Evolutionary conservation across 2,329 filamentous ascomycete genomes (phyloP).

Genomic region (Neurospora sp.): DNA sequence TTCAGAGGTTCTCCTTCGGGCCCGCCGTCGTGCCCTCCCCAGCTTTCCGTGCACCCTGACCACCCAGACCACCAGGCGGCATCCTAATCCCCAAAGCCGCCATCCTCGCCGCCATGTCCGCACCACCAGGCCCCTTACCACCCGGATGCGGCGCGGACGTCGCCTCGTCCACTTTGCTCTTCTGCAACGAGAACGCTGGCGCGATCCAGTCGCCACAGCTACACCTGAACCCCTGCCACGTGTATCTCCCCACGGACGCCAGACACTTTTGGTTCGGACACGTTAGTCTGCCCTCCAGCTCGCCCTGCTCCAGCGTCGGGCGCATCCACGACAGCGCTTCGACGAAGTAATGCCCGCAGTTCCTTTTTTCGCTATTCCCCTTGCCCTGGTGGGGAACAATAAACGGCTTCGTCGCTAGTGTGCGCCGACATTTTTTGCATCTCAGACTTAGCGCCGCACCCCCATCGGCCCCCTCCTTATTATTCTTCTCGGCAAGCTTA

Average conservation of each 20-base stretch:
- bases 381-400: slow-evolving; percentile 49
- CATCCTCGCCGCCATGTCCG: slow-evolving; percentile 15
- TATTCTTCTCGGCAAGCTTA: not conserved
- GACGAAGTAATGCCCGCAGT: slow-evolving; percentile 79
- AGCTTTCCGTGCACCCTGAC: not conserved
- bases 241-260: slow-evolving; percentile 81
- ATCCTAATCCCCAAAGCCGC: slow-evolving; percentile 40
- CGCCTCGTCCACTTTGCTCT: slow-evolving; percentile 69
- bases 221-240: slow-evolving; percentile 92
- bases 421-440: slow-evolving; percentile 83
- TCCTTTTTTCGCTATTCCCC: slow-evolving; percentile 10
- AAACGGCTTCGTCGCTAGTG: slow-evolving; percentile 47
- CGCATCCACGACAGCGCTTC: slow-evolving; percentile 96
- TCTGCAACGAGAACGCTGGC: slow-evolving; percentile 79
- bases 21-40: not conserved
- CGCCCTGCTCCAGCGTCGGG: slow-evolving; percentile 65
- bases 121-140: slow-evolving; percentile 2
- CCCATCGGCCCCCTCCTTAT: slow-evolving; percentile 8
- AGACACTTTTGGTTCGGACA: slow-evolving; percentile 74
- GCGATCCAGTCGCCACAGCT: slow-evolving; percentile 86
- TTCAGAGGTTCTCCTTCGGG: not conserved
- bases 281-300: slow-evolving; percentile 71
- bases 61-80: slow-evolving; percentile 33
- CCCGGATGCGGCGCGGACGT: slow-evolving; percentile 2
- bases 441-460: slow-evolving; percentile 49